A percentile compares a stretch with the other conserved stretches of the same genome.
Conservation (phyloP, 2,329 filamentous ascomycete genomes). For the Neoarthrinium moseri region DNA sequence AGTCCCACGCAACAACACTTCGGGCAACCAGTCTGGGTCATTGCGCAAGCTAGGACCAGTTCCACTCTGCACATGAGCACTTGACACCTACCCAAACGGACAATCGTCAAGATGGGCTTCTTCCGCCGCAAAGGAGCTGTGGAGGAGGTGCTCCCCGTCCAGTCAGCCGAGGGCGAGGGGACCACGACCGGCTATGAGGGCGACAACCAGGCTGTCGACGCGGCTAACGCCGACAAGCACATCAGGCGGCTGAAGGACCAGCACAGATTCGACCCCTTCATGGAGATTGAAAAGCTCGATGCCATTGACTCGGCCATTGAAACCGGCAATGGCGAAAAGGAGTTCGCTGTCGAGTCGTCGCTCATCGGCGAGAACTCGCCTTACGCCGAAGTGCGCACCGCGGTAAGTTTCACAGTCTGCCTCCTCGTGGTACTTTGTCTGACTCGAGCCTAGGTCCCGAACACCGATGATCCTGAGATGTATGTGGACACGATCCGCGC, state of each 20-base stretch:
- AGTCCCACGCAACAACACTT: no score
- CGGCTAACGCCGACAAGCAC: not conserved
- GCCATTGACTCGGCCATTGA: slow-evolving; percentile 59
- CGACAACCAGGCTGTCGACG: not conserved
- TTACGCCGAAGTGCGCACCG: slow-evolving; percentile 65
- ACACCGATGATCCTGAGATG: slow-evolving; percentile 38
- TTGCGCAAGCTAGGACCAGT: no score
- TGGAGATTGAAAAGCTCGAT: slow-evolving; percentile 59
- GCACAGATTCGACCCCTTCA: slow-evolving; percentile 6
- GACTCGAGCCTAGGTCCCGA: not conserved
- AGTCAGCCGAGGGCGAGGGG: not conserved
- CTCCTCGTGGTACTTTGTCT: not conserved
- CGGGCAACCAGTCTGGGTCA: no score
- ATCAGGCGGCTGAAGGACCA: slow-evolving; percentile 6
- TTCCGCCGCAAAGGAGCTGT: slow-evolving; percentile 1
- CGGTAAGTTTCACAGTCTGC: slow-evolving; percentile 22
- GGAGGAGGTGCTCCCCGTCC: not conserved
- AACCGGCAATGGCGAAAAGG: slow-evolving; percentile 54
- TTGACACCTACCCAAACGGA: no score
- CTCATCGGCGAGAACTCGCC: slow-evolving; percentile 65
- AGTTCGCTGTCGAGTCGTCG: slow-evolving; percentile 55
- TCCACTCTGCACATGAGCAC: no score
- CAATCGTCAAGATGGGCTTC: slow-evolving; percentile 6
- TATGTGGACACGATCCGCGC: slow-evolving; percentile 65
- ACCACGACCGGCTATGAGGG: not conserved